phyloP scores from a whole-genome alignment of 345 rosid species.

The Atalantia buxifolia region DNA sequence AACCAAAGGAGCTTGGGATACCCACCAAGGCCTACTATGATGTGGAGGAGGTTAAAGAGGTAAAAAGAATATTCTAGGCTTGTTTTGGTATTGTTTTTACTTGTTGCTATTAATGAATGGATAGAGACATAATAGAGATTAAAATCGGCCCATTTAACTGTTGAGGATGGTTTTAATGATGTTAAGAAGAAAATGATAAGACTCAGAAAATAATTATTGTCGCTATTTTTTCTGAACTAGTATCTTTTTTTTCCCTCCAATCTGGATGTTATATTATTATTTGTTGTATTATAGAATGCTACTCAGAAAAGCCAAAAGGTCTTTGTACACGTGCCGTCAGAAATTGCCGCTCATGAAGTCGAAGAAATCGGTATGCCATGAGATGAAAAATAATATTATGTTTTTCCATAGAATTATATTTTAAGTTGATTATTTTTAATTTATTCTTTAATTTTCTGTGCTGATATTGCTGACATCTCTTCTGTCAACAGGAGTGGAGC shows the following conservation, averaged over 20 bases:
- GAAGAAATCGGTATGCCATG: conserved; percentile 71
- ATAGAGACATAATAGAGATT: not conserved
- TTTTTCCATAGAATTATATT: not conserved
- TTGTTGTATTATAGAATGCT: conserved; percentile 50
- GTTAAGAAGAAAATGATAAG: not conserved
- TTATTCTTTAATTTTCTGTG: not conserved
- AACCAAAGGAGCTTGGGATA: conserved; percentile 84
- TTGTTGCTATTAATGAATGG: not conserved
- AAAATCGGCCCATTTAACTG: not conserved
- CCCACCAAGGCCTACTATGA: conserved; percentile 85
- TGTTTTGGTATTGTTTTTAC: not conserved
- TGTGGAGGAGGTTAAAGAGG: conserved; percentile 85
- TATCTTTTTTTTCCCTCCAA: not conserved
- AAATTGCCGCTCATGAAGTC: conserved; percentile 86
- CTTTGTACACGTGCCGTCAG: conserved; percentile 73
- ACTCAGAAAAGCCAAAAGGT: conserved; percentile 91
- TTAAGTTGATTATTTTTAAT: not conserved
- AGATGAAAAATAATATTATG: not conserved
- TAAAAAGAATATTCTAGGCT: conserved; percentile 11
- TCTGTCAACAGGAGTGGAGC: conserved; percentile 49
- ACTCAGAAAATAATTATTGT: not conserved
- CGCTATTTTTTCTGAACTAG: not conserved
- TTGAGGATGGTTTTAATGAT: not conserved
- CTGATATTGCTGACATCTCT: not conserved
- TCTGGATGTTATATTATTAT: not conserved